These are phyloP conservation scores for Microbotryum saponariae DNA, from an alignment of 1,284 basidiomycete genomes.

Conservation along the genomic window DNA sequence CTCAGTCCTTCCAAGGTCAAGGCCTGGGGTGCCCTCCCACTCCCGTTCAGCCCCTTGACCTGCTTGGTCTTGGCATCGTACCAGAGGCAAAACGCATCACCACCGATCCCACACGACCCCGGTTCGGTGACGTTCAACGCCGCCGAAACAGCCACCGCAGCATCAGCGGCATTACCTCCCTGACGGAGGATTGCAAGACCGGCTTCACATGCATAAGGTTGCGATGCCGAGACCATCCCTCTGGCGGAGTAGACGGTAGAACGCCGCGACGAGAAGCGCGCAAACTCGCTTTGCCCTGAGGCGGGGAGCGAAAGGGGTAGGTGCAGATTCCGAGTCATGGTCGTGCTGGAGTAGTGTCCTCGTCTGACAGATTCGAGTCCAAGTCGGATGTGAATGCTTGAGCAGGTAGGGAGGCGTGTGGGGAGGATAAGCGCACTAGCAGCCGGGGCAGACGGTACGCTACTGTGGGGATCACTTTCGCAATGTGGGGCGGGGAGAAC, in stretches of 20 bases:
- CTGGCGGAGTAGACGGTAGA: slow-evolving; percentile 73
- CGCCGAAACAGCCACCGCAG: slow-evolving; percentile 30
- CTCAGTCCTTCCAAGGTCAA: slow-evolving; percentile 67
- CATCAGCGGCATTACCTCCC: slow-evolving; percentile 74
- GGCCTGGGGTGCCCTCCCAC: slow-evolving; percentile 73
- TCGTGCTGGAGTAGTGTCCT: neutral
- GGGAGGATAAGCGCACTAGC: neutral
- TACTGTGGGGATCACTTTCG: neutral
- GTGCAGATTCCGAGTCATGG: neutral
- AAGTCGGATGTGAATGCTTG: too few relatives aligned
- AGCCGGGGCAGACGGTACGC: neutral
- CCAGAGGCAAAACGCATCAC: slow-evolving; percentile 40
- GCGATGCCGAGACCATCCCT: slow-evolving; percentile 79
- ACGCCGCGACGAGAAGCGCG: slow-evolving; percentile 60
- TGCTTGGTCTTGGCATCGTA: slow-evolving; percentile 71
- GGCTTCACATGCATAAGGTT: slow-evolving; percentile 79
- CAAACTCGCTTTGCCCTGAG: slow-evolving; percentile 33
- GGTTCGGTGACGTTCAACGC: slow-evolving; percentile 30
- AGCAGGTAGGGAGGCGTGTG: too few relatives aligned
- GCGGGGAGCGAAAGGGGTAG: slow-evolving; percentile 12
- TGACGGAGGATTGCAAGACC: slow-evolving; percentile 79
- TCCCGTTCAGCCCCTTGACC: slow-evolving; percentile 78
- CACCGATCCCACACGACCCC: slow-evolving; percentile 27
- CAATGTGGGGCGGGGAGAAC: neutral
- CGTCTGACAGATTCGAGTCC: too few relatives aligned